Evolutionary conservation across 495 filamentous ascomycete genomes (phyloP).

Genomic region (Elaphomyces granulatus): DNA sequence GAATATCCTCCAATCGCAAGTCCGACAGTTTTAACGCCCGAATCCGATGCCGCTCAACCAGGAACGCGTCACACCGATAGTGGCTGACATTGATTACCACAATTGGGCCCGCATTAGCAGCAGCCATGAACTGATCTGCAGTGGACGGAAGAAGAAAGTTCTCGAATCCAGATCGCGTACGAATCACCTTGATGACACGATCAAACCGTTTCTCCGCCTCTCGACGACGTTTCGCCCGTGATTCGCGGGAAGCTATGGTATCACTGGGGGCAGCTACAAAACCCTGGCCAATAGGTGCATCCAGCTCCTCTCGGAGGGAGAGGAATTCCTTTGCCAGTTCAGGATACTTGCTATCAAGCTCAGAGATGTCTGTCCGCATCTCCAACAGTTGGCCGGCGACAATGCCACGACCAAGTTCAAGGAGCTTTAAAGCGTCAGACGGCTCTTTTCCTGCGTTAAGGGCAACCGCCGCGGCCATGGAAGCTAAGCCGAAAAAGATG

Average conservation of each 20-base stretch:
- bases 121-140: constrained; percentile 3
- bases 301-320: too few species aligned
- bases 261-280: too few species aligned
- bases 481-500: constrained; percentile 9
- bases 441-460: constrained; percentile 8
- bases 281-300: too few species aligned
- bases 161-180: constrained; percentile 5
- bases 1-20: constrained; percentile 1
- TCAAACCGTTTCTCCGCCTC: too few species aligned
- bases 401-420: constrained; percentile 17
- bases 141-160: constrained; percentile 7
- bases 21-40: neutral
- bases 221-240: too few species aligned
- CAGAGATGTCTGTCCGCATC: constrained; percentile 10
- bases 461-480: constrained; percentile 9
- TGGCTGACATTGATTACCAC: constrained; percentile 10
- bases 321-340: too few species aligned
- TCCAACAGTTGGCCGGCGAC: constrained; percentile 13
- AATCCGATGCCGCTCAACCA: neutral
- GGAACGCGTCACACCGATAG: constrained; percentile 4
- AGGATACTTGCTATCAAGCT: constrained; percentile 3
- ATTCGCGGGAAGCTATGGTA: too few species aligned
- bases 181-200: constrained; percentile 10
- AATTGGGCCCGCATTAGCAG: constrained; percentile 7
- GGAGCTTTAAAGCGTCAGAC: constrained; percentile 10